Evolutionary conservation across 1,139 yeast species (phyloP).

Genomic region (Wickerhamomyces sp.): DNA sequence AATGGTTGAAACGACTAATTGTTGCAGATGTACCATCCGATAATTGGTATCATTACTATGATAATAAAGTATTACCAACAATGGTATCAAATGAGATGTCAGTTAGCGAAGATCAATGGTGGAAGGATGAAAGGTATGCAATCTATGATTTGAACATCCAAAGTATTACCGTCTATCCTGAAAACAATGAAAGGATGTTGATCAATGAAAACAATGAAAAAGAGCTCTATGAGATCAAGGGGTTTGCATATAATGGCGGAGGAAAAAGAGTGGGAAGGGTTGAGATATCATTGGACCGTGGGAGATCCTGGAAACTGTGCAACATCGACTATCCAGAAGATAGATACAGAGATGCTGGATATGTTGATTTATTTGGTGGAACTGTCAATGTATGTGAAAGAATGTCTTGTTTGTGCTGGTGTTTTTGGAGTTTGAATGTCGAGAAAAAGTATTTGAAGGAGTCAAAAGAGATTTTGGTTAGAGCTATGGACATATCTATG

Average conservation of each 20-base stretch:
- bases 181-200: slow-evolving; percentile 22
- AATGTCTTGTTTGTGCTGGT: slow-evolving; percentile 30
- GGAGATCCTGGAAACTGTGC: slow-evolving; percentile 26
- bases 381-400: slow-evolving; percentile 29
- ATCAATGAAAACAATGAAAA: slow-evolving; percentile 5
- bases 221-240: slow-evolving; percentile 22
- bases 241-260: slow-evolving; percentile 33
- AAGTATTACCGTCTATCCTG: slow-evolving; percentile 28
- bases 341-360: slow-evolving; percentile 26
- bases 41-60: slow-evolving; percentile 31
- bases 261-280: slow-evolving; percentile 30
- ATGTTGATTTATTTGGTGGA: slow-evolving; percentile 28
- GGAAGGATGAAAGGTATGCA: slow-evolving; percentile 32
- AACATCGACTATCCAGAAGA: slow-evolving; percentile 30
- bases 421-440: slow-evolving; percentile 28
- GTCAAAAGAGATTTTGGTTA: slow-evolving; percentile 27
- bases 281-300: slow-evolving; percentile 29
- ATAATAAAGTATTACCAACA: slow-evolving; percentile 32
- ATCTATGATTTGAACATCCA: slow-evolving; percentile 29
- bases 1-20: slow-evolving; percentile 27
- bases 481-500: slow-evolving; percentile 33
- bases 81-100: slow-evolving; percentile 29
- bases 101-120: slow-evolving; percentile 25
- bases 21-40: slow-evolving; percentile 28
- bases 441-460: slow-evolving; percentile 16